phyloP scores from a whole-genome alignment of 257 asterid genomes.

The Dorcoceras hygrometricum region DNA sequence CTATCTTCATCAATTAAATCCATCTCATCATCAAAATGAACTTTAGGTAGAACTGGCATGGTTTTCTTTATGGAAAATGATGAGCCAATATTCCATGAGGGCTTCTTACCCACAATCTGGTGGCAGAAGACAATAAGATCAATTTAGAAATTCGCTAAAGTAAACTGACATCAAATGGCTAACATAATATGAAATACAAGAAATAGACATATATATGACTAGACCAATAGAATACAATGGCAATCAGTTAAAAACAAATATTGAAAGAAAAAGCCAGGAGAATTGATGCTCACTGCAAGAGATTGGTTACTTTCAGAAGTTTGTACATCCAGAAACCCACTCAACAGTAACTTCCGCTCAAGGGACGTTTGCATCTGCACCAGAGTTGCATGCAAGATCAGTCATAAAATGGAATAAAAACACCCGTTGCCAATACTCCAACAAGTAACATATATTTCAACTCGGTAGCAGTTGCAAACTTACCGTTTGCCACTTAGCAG shows the following conservation, averaged over 20 bases:
- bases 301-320: constrained; percentile 45
- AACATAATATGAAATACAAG: constrained; percentile 6
- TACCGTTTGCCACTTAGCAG: constrained; percentile 43
- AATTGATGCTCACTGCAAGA: constrained; percentile 53
- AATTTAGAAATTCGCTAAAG: background rate
- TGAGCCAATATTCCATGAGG: constrained; percentile 93
- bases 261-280: background rate
- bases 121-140: constrained; percentile 5
- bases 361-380: constrained; percentile 58
- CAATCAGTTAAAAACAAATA: background rate
- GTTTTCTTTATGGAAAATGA: constrained; percentile 70
- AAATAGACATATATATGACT: background rate
- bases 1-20: constrained; percentile 96
- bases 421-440: constrained; percentile 1
- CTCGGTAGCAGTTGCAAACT: constrained; percentile 4
- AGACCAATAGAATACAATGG: background rate
- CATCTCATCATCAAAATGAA: constrained; percentile 73
- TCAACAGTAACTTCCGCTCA: constrained; percentile 68
- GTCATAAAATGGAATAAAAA: background rate
- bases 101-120: constrained; percentile 72
- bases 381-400: constrained; percentile 19
- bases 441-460: background rate
- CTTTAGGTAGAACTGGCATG: constrained; percentile 48
- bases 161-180: constrained; percentile 11
- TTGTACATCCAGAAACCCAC: constrained; percentile 72